These are phyloP conservation scores for Pilasporangium apinafurcum DNA, from an alignment of 352 stramenopile species.

Conservation along the genomic window DNA sequence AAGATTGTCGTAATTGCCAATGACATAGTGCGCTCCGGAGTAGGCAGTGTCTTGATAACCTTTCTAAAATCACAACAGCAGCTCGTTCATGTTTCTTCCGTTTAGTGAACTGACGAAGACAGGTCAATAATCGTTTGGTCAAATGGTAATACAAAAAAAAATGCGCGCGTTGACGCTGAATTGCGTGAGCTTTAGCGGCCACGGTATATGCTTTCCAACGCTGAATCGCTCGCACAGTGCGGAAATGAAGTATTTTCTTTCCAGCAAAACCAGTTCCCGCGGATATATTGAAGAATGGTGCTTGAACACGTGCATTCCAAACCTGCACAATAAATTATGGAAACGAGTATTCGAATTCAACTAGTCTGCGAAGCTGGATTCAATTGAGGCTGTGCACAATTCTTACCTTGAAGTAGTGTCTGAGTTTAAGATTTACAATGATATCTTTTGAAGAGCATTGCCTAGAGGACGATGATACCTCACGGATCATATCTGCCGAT, in stretches of 20 bases:
- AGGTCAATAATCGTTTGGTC: slow-evolving; percentile 6
- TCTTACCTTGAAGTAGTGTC: slow-evolving; percentile 1
- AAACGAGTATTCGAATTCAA: neutral
- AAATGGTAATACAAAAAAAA: slow-evolving; percentile 15
- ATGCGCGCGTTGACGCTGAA: slow-evolving; percentile 6
- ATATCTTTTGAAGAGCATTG: neutral
- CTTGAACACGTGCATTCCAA: too few species aligned
- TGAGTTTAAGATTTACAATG: neutral
- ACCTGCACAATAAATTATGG: neutral
- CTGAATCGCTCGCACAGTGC: neutral
- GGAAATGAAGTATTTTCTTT: neutral
- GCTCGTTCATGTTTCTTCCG: neutral
- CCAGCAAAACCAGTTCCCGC: too few species aligned
- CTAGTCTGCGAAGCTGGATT: too few species aligned
- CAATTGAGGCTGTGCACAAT: too few species aligned
- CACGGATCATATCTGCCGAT: neutral
- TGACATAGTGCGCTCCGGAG: neutral
- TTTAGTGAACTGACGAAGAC: neutral
- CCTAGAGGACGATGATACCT: neutral
- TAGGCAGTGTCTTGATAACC: neutral
- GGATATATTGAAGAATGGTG: too few species aligned
- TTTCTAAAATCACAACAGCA: neutral
- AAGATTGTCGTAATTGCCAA: neutral
- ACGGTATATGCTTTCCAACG: slow-evolving; percentile 1
- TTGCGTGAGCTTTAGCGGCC: neutral